phyloP scores from a whole-genome alignment of 768 basidiomycete genomes.

The Mrakia hoshinonis region DNA sequence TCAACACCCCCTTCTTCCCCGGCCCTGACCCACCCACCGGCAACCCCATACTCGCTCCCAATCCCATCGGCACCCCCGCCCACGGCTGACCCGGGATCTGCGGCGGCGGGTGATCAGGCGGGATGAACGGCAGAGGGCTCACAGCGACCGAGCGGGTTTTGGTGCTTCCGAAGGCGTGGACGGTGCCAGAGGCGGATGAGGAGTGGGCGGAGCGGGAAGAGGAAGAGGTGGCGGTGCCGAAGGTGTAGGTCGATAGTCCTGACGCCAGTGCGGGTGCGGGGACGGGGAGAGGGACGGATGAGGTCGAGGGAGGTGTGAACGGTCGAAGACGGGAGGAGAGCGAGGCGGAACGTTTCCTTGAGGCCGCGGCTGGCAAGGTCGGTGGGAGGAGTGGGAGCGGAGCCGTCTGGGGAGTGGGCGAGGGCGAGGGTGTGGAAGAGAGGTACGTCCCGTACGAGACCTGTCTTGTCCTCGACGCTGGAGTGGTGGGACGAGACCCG shows the following conservation, averaged over 20 bases:
- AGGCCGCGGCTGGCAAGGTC: background rate
- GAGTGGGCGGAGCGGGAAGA: background rate
- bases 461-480: too few species aligned
- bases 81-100: too few species aligned
- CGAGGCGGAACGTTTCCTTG: background rate
- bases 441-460: too few species aligned
- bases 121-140: background rate
- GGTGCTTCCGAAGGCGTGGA: background rate
- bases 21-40: too few species aligned
- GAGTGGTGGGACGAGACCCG: background rate
- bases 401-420: too few species aligned
- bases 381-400: background rate
- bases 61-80: too few species aligned
- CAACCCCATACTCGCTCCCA: too few species aligned
- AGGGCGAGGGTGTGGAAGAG: too few species aligned
- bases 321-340: slow-evolving; percentile 10
- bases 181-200: too few species aligned
- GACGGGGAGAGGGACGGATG: background rate
- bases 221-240: background rate
- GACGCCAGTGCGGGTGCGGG: background rate
- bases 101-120: background rate
- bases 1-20: too few species aligned
- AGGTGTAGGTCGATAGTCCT: background rate
- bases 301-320: background rate
- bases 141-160: background rate